These are phyloP conservation scores for Fagopyrum esculentum DNA, from an alignment of 148 eudicot species.

Conservation along the genomic window DNA sequence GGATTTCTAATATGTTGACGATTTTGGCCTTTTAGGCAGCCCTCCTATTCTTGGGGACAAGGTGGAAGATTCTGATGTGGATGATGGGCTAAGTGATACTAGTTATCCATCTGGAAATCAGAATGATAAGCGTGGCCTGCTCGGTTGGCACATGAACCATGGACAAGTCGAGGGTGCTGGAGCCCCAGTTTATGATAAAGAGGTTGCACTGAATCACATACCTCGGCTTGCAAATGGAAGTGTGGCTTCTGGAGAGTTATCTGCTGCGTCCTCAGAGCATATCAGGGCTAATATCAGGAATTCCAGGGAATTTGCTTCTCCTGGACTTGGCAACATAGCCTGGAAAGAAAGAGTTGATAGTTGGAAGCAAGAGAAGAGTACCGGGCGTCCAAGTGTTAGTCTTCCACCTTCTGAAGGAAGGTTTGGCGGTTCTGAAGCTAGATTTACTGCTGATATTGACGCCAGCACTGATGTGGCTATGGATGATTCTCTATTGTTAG, in stretches of 20 bases:
- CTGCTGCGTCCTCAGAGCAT: conserved; percentile 38
- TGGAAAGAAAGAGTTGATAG: conserved; percentile 49
- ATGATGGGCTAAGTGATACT: conserved; percentile 27
- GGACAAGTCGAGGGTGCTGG: conserved; percentile 32
- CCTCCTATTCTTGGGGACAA: conserved; percentile 34
- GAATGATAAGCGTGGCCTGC: conserved; percentile 25
- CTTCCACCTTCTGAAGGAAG: conserved; percentile 50
- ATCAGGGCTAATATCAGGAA: conserved; percentile 31
- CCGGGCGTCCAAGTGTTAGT: conserved; percentile 37
- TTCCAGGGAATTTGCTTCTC: conserved; percentile 43
- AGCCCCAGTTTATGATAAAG: conserved; percentile 31
- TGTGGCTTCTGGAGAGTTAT: conserved; percentile 39
- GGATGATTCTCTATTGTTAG: conserved; percentile 39
- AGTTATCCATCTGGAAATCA: conserved; percentile 20
- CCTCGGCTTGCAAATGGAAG: conserved; percentile 36
- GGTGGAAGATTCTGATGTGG: conserved; percentile 37
- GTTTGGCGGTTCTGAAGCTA: conserved; percentile 16
- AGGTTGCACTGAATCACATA: conserved; percentile 27
- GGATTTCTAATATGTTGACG: background rate
- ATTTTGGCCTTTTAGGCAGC: conserved; percentile 21
- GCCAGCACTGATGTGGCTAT: conserved; percentile 39
- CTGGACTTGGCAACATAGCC: conserved; percentile 43
- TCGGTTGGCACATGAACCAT: conserved; percentile 35
- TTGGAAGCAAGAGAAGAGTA: conserved; percentile 40
- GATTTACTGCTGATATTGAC: conserved; percentile 35